Evolutionary conservation across 495 filamentous ascomycete genomes (phyloP), one percentile per base, ranked within the genome.

Genomic region (Penicillium cataractarum): DNA sequence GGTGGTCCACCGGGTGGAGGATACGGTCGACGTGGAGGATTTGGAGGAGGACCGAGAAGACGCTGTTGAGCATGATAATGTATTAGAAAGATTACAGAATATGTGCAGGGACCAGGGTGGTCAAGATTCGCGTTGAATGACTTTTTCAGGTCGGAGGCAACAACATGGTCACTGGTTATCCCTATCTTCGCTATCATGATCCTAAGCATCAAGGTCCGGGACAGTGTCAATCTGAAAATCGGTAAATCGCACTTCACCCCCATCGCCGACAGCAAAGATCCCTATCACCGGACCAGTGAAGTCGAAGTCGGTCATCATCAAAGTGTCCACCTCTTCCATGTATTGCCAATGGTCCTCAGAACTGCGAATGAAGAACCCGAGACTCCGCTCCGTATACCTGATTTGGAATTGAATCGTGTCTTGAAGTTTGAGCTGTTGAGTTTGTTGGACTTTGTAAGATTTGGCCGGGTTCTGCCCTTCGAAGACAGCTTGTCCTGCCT

Each of bases 221-320:
- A 2, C 21, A 40, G 3, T 32, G 31, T 57, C 54, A 40, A 57
- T 22, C 35, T 39, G 8, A 19, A 57, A 57, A 31, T 29, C 54
- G 10, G 35, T 35, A 10, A 63, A 58, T 17, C 46, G 5, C 17
- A 62, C n/a, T 33, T 44, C 8, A 29, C 61, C 33, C 0, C 21
- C 61, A 15, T 55, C 27, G 1, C 63, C 58, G 39, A 63, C 27
- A 19, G 68, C 62, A 32, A 60, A 71, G 2, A 68, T 27, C 21
- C 68, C 68, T 33, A 71, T 62, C 0, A 70, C 42, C 9, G 67
- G 67, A 13, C 65, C 67, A 10, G 55, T 60, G 51, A 71, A 71
- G 48, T 71, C 65, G 44, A 44, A 33, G n/a, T 67, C 60, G 0
- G 61, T 65, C 54, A 71, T 50, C 10, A 59, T 55, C 3, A 46